Base-by-base conservation (phyloP, 2,329 filamentous ascomycete species). In the Xylaria sp. region DNA sequence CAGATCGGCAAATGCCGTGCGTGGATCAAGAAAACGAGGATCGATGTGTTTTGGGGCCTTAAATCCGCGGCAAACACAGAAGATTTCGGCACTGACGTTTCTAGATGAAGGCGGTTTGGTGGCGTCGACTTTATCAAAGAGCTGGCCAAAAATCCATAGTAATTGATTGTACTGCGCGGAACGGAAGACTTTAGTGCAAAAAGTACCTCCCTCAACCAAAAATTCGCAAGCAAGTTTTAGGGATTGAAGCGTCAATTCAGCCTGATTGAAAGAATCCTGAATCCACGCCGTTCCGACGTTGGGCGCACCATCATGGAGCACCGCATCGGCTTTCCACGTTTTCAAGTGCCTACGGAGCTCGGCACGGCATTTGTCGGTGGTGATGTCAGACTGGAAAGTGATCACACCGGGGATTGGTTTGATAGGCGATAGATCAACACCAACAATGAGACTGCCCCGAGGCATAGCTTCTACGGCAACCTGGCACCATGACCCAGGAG, bases 201-300 rank as follows among this genome's bases (percentile, higher is more conserved):
- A 98, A 8, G 89, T 94, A 66, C 95, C 95, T 46, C 93, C 92
- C 75, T 94, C 90, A 17, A 87, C 84, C 60, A 99, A 79, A 70
- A 99, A 99, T 68, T 99, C 94, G 0, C 93, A 97, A 3, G 95
- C 95, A 59, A 99, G 81, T 76, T 96, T 97, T 83, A 99, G 84
- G 8, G 92, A 90, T 75, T 97, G 91, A 57, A 99, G 81, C 11
- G 91, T 92, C 54, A 99, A 82, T 78, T 98, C 94, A 61, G 94
- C 95, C 78, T 99, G 95, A 65, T 94, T 94, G 84, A 97, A 99
- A 44, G 95, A 95, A 81, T 99, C 95, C 79, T 99, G 95, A 43
- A 93, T 90, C 95, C 95, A 99, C 0, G 95, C 93, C 0, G 93
- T 94, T 87, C 95, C 95, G 60, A 99, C 95, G 72, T 99, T 99